phyloP scores from a whole-genome alignment of 768 basidiomycete genomes.

The Macrolepiota fuliginosa region DNA sequence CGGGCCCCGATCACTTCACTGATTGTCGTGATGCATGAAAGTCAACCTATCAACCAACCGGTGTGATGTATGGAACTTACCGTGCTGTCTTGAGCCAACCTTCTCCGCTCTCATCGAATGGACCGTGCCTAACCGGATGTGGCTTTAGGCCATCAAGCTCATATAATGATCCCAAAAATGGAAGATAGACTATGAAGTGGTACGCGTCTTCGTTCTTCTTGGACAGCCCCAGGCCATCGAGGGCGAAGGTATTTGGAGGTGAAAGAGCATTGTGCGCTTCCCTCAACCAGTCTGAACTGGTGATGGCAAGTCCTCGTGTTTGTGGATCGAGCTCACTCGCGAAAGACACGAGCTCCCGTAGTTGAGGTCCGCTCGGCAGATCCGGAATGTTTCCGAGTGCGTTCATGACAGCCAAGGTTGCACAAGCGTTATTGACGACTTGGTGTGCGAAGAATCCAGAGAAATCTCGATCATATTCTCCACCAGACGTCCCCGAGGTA shows the following conservation, averaged over 20 bases:
- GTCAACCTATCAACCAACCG: constrained; percentile 15
- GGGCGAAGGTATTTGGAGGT: constrained; percentile 82
- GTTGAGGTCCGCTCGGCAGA: constrained; percentile 59
- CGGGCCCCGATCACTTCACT: constrained; percentile 85
- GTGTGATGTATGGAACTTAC: constrained; percentile 33
- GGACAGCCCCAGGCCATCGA: constrained; percentile 77
- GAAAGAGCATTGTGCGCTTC: constrained; percentile 93
- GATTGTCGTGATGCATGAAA: constrained; percentile 17
- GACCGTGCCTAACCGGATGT: constrained; percentile 79
- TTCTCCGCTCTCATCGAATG: constrained; percentile 61
- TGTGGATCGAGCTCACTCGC: constrained; percentile 86
- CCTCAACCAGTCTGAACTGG: constrained; percentile 76
- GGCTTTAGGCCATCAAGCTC: constrained; percentile 91
- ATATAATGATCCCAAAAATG: constrained; percentile 79
- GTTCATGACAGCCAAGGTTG: constrained; percentile 92
- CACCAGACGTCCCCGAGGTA: constrained; percentile 35
- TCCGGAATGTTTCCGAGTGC: constrained; percentile 80
- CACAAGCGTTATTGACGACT: constrained; percentile 96
- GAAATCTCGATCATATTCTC: constrained; percentile 72
- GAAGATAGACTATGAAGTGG: constrained; percentile 95
- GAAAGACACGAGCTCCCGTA: constrained; percentile 74
- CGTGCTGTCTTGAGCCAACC: constrained; percentile 85
- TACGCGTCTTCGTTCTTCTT: constrained; percentile 81
- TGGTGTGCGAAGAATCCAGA: constrained; percentile 91
- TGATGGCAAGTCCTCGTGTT: constrained; percentile 77